Evolutionary conservation across 768 basidiomycete species (phyloP), one percentile per base, ranked within the genome.

Genomic region (Boletus sp.): DNA sequence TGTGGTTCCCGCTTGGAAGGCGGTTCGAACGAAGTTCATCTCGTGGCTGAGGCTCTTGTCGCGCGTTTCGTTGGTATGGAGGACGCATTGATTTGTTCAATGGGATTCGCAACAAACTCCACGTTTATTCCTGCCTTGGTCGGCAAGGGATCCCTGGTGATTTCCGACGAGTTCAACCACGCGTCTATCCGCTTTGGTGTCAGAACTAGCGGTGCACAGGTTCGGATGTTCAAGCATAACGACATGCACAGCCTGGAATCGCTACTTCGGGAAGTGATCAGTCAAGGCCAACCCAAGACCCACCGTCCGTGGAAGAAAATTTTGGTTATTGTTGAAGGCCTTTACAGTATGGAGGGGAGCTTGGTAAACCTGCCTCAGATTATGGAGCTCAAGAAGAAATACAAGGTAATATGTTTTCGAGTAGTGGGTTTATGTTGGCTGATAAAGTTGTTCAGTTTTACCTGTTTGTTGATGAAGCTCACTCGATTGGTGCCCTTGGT

Each of bases 251-350:
- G 77, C 46, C 74, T 99, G 51, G 96, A 98, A 72, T 69, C 74
- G 7, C 66, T 98, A 13, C 74, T 99, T 65, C 79, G 85, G 40
- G 97, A 99, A 72, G 86, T 84, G 25, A 95, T 99, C 73, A 92
- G 89, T 64, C 97, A 99, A 71, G 97, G 97, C 15, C 96, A 98
- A 69, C 94, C 96, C 5, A 88, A 94, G 75, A 97, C 94, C 0
- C 97, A 98, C 65, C 75, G 97, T n/a, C 96, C 96, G 13, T 98
- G 97, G 97, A 97, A 96, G 78, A 98, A 96, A 77, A 98, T 99
- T 56, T 71, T 99, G 37, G 60, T 99, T 41, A 83, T 97, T 51
- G 93, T 98, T 13, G 97, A 99, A 69, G 97, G 97, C 3, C 71
- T 99, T 41, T 98, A 93, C 75, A 93, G 90, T 57, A 99, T 99